These are phyloP conservation scores for Inonotus hispidus DNA, from an alignment of 1,284 basidiomycete genomes.

Conservation along the genomic window DNA sequence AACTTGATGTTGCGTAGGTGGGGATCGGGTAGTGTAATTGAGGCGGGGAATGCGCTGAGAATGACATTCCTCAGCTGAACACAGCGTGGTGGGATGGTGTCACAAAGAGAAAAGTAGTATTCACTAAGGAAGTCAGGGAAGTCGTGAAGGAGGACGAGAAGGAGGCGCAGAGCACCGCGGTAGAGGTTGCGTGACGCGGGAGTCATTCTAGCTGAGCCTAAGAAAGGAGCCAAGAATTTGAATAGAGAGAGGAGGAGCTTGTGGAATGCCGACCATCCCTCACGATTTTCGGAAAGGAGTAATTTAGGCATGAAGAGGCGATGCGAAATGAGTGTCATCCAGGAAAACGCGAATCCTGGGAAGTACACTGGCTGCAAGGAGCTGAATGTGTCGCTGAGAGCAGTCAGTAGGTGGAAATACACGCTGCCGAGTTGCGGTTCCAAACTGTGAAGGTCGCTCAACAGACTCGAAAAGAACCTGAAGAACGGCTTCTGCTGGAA, in stretches of 20 bases:
- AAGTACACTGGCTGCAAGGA: conserved; percentile 96
- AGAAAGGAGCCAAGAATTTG: conserved; percentile 91
- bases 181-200: conserved; percentile 87
- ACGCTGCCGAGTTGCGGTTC: conserved; percentile 80
- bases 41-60: conserved; percentile 93
- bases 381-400: conserved; percentile 93
- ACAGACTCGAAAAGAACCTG: conserved; percentile 94
- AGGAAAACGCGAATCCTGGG: conserved; percentile 97
- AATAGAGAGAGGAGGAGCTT: conserved; percentile 89
- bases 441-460: conserved; percentile 86
- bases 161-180: conserved; percentile 85
- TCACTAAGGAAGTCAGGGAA: conserved; percentile 98
- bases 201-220: conserved; percentile 77
- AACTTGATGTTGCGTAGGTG: conserved; percentile 68
- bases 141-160: conserved; percentile 95
- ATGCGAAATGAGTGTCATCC: conserved; percentile 96
- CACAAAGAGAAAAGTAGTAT: conserved; percentile 94
- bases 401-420: conserved; percentile 86
- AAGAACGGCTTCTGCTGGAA: conserved; percentile 99
- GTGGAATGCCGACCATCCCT: conserved; percentile 97
- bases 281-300: conserved; percentile 76
- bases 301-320: conserved; percentile 97
- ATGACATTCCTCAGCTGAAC: conserved; percentile 97
- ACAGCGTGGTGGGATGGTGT: conserved; percentile 88
- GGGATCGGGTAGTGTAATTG: conserved; percentile 84